Evolutionary conservation across 2,329 filamentous ascomycete species (phyloP).

Genomic region (Cryphonectria japonica): DNA sequence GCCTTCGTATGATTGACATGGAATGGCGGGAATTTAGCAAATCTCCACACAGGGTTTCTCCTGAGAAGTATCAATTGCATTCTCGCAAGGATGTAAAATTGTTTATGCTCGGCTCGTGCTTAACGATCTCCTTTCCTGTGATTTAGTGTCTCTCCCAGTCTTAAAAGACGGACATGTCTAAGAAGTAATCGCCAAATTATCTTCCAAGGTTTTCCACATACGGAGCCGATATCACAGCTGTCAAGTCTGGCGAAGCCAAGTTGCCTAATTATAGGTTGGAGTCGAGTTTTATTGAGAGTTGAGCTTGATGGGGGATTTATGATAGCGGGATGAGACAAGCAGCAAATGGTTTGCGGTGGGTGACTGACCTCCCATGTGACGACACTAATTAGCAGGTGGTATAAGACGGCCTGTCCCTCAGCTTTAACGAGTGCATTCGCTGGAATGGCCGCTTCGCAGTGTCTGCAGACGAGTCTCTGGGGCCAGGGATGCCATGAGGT

Average conservation of each 20-base stretch:
- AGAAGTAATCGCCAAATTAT: constrained; percentile 1
- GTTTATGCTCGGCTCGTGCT: not conserved
- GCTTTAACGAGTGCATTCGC: too few relatives aligned
- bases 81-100: not conserved
- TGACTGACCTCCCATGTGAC: too few relatives aligned
- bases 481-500: too few relatives aligned
- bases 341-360: too few relatives aligned
- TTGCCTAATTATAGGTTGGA: not conserved
- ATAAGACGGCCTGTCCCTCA: too few relatives aligned
- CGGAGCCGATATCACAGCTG: constrained; percentile 4
- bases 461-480: too few relatives aligned
- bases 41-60: not conserved
- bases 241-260: constrained; percentile 15
- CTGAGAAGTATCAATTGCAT: not conserved
- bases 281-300: not conserved
- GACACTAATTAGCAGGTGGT: too few relatives aligned
- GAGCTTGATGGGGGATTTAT: not conserved
- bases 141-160: not conserved
- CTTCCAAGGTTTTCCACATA: not conserved
- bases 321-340: not conserved
- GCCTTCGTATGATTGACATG: too few relatives aligned
- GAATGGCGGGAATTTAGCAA: too few relatives aligned
- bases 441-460: too few relatives aligned
- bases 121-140: not conserved
- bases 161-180: not conserved